Evolutionary conservation across 805 yeast genomes (phyloP), one percentile per base, ranked within the genome.

Genomic region (Wickerhamomyces bovis): DNA sequence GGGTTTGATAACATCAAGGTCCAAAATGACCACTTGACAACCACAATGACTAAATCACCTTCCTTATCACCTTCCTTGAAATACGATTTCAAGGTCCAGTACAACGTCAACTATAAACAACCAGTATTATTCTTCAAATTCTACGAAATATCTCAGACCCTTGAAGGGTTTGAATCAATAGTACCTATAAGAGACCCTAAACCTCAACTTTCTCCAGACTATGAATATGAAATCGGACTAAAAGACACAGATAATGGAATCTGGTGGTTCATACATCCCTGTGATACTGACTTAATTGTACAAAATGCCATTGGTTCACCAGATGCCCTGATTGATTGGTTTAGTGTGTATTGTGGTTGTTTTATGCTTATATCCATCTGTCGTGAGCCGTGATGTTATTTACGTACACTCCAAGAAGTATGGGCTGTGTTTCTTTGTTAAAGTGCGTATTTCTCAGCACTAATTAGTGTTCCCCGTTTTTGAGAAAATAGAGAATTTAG

Each of bases 251-350:
- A 44, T 1, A 11, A 33, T 10, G 38, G 25, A 3, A 49, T 48
- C 10, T 58, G 58, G 60, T 54, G 53, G 53, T 63, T 60, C 43
- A 38, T 73, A 1, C 78, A 73, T 49, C 77, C 77, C 4, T 73
- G 78, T 54, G 63, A 66, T 38, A 63, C 73, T 0, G 41, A 48
- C 6, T 58, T 54, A 9, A 46, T 67, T 46, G 54, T 70, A 26
- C 54, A 52, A 3, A 57, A 57, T 25, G 48, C 56, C 3, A 41
- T 33, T n/a, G 20, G 11, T 7, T 16, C 36, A 5, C 5, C 11
- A 8, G 36, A 33, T 33, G 12, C 36, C 9, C 36, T 33, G 6
- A 33, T 33, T 33, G 54, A 42, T 22, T 60, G 61, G 71, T 47
- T 64, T 49, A 67, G 63, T 9, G 45, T 68, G 4, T 52, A 50